Evolutionary conservation across 225 moss, liverwort and hornwort genomes (phyloP).

Genomic region (Marchantia polymorpha): DNA sequence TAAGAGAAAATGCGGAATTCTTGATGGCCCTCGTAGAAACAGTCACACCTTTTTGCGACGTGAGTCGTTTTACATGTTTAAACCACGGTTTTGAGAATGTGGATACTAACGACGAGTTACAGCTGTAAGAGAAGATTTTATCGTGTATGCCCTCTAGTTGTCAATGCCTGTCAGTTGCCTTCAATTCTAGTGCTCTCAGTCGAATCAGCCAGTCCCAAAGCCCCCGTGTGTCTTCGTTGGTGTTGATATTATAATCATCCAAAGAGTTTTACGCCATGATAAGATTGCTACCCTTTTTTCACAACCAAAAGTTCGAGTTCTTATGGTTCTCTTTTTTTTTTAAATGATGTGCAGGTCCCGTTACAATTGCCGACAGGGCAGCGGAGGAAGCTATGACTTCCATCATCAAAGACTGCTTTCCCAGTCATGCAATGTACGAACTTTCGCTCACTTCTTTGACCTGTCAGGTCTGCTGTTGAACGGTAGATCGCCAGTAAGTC

Average conservation of each 20-base stretch:
- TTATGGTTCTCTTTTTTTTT: constrained; percentile 2
- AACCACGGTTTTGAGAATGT: no score
- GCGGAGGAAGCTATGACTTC: constrained; percentile 83
- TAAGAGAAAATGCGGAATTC: background rate
- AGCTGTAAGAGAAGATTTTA: no score
- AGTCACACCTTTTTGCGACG: background rate
- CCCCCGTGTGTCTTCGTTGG: no score
- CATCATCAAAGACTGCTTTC: constrained; percentile 63
- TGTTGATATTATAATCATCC: no score
- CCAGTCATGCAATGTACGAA: constrained; percentile 72
- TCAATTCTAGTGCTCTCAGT: background rate
- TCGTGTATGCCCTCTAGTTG: no score
- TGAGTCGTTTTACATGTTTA: background rate
- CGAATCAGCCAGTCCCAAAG: no score
- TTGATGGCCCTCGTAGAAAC: background rate
- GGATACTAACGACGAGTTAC: no score
- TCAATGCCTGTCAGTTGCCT: background rate
- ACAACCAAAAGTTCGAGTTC: no score
- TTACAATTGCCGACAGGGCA: constrained; percentile 83
- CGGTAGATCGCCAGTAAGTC: no score
- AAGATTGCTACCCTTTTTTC: no score
- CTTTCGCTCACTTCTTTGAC: background rate
- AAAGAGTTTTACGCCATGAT: no score
- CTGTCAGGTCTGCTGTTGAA: no score
- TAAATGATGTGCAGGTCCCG: constrained; percentile 68